Evolutionary conservation across 176 grass and related monocot species (phyloP).

Genomic region (Triticum aestivum): IWGSC_CS_RefSeq_v2.1 NC_057814.1:558094081-558094580

Average conservation of each 20-base stretch:
- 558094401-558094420: neutral
- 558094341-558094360: neutral
- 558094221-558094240: neutral
- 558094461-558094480: neutral
- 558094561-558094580: conserved; percentile 76
- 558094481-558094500: neutral
- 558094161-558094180: neutral
- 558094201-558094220: neutral
- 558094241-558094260: neutral
- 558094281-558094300: neutral
- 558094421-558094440: neutral
- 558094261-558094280: neutral
- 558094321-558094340: neutral
- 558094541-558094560: conserved; percentile 67
- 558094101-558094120: neutral
- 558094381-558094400: neutral
- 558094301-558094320: neutral
- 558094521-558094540: neutral
- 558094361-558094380: neutral
- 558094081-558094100: neutral
- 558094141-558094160: neutral
- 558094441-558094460: neutral
- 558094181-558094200: neutral
- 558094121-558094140: neutral
- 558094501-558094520: neutral